Base-by-base conservation (phyloP, 805 yeast species). In the Cephaloascus fragrans region DNA sequence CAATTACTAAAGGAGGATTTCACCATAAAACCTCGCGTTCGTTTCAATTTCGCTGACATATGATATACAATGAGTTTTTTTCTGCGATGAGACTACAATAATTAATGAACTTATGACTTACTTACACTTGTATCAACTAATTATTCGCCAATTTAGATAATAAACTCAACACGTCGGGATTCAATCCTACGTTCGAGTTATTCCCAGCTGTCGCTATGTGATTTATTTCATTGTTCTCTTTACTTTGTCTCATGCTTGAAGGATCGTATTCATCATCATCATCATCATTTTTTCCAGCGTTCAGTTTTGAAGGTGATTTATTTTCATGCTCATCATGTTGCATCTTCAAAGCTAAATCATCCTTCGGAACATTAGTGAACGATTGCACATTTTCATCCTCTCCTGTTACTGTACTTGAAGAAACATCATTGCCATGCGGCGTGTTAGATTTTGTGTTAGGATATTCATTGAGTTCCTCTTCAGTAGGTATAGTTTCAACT, bases 91-190 rank as follows among this genome's bases (percentile, higher is more conserved):
- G n/a, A n/a, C n/a, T n/a, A n/a, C n/a, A n/a, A n/a, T n/a, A n/a
- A n/a, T n/a, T n/a, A n/a, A n/a, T n/a, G n/a, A n/a, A n/a, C n/a
- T n/a, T n/a, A n/a, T n/a, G n/a, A n/a, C n/a, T n/a, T n/a, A n/a
- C n/a, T 23, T 23, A 23, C 28, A 23, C 28, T 9, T 6, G 5
- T 6, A 14, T 14, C 5, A 6, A 31, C n/a, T 31, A n/a, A 31
- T 31, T 31, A 31, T 31, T 31, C 6, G 52, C 50, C 32, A 60
- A 47, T 41, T 59, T 61, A 3, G 63, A 57, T 41, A 62, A 51
- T 23, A 62, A 44, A 44, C 57, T 58, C 54, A 60, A 47, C 8
- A 62, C 64, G 39, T 53, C 56, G 15, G 36, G 23, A 20, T 42
- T 37, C 29, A 35, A 36, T 17, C 39, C 37, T 19, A 40, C 36